phyloP scores from a whole-genome alignment of 192 early-diverging fungal genomes.

The Backusella liffmaniae region DNA sequence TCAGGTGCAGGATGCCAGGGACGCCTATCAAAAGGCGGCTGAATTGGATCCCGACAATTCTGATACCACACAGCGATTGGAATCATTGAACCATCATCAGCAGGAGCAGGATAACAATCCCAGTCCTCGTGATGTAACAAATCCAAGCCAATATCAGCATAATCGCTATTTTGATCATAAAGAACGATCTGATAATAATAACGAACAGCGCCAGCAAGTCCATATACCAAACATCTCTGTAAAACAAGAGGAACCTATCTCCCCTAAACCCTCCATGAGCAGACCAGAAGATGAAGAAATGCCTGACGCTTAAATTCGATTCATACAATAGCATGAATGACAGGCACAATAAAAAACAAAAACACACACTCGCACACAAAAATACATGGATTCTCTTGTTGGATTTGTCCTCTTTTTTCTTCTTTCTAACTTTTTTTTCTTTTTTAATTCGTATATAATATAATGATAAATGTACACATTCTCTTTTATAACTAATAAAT shows the following conservation, averaged over 20 bases:
- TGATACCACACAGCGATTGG: conserved; percentile 78
- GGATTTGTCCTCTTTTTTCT: background rate
- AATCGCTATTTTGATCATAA: background rate
- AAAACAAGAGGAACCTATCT: background rate
- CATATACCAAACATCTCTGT: background rate
- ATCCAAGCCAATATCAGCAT: background rate
- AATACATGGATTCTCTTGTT: no score
- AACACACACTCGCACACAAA: background rate
- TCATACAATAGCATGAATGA: background rate
- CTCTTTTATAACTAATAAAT: background rate
- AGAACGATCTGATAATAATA: background rate
- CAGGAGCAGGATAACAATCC: background rate
- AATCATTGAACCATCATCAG: conserved; percentile 19
- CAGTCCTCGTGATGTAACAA: background rate
- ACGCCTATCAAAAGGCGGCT: conserved; percentile 93
- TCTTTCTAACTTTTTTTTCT: background rate
- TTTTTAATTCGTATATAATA: conserved; percentile 2
- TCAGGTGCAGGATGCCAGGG: conserved; percentile 95
- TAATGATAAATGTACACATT: background rate
- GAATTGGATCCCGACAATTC: conserved; percentile 91
- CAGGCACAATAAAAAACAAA: background rate
- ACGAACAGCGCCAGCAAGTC: background rate
- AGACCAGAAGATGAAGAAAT: conserved; percentile 6
- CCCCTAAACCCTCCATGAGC: background rate
- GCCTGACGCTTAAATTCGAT: background rate